A percentile compares a stretch with the other conserved stretches of the same genome.
These are phyloP conservation scores for Pseudoneurospora amorphoporcata DNA, from an alignment of 495 filamentous ascomycete species.

Conservation along the genomic window DNA sequence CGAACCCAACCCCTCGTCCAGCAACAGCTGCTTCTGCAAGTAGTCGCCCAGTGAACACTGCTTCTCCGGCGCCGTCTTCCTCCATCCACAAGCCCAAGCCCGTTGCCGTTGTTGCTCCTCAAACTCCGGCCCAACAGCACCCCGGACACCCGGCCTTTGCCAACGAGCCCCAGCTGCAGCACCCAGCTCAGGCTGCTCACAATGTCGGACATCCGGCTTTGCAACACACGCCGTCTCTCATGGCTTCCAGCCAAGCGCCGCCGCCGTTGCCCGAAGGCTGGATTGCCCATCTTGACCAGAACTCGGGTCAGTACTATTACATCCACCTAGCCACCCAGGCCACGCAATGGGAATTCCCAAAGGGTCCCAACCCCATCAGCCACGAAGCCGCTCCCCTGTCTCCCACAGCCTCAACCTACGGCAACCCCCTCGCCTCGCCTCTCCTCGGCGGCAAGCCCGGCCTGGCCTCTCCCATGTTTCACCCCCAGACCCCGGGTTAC, in stretches of 20 bases:
- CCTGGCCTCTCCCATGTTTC: slow-evolving; percentile 65
- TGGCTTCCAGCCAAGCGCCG: slow-evolving; percentile 63
- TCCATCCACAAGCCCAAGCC: slow-evolving; percentile 11
- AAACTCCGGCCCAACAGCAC: slow-evolving; percentile 37
- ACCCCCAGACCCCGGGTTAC: slow-evolving; percentile 60
- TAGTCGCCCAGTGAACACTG: neutral
- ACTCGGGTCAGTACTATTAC: slow-evolving; percentile 96
- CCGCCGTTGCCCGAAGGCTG: slow-evolving; percentile 94
- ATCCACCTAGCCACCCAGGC: slow-evolving; percentile 94
- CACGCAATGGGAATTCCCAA: slow-evolving; percentile 98
- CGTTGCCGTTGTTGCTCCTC: slow-evolving; percentile 8
- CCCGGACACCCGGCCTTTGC: slow-evolving; percentile 74
- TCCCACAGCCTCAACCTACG: slow-evolving; percentile 68
- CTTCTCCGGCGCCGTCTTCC: slow-evolving; percentile 2
- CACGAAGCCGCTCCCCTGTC: slow-evolving; percentile 70
- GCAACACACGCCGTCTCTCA: slow-evolving; percentile 36
- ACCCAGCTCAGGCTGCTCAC: slow-evolving; percentile 23
- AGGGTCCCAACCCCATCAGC: slow-evolving; percentile 75
- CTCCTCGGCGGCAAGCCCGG: slow-evolving; percentile 60
- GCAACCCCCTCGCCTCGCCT: slow-evolving; percentile 66
- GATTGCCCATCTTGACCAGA: slow-evolving; percentile 94
- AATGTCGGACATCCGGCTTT: slow-evolving; percentile 30
- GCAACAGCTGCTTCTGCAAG: neutral
- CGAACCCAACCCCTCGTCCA: slow-evolving; percentile 2
- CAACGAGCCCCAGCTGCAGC: slow-evolving; percentile 48